Evolutionary conservation across 352 stramenopile genomes (phyloP), one percentile per base, ranked within the genome.

Genomic region (Thraustotheca clavata): DNA sequence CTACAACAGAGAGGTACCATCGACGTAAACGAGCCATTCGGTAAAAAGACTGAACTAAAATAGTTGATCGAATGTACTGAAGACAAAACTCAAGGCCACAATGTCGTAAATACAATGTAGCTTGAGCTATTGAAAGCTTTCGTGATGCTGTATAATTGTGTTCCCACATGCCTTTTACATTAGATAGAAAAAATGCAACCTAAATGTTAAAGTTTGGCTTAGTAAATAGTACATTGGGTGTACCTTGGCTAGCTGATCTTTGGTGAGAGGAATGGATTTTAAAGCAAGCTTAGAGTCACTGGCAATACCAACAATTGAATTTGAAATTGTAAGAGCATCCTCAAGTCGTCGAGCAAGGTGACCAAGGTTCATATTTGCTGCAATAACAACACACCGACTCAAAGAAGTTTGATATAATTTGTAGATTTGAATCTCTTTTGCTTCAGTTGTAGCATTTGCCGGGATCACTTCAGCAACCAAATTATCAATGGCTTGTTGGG

Each of bases 81-180:
- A 93, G 61, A 40, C 85, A 75, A 32, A 73, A 74, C 62, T 90
- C 84, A 0, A 93, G 62, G 0, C 48, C 79, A 43, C 71, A 59
- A 59, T 82, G 72, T n/a, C 84, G 82, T 0, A 93, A 62, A 59
- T 81, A 91, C 0, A 81, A 67, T 36, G 84, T 82, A n/a, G 77
- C 57, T 63, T 93, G 84, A 3, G 74, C 80, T 20, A 72, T 46
- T 6, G 82, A 87, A 14, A 91, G 76, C 0, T 60, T 69, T 27
- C 20, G 18, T 0, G 49, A 31, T 9, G 43, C 8, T 22, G 65
- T 43, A 14, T 66, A 59, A 11, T 84, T 69, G 38, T 74, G 65
- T 22, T 90, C 83, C 83, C 80, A 92, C 7, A 90, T 47, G 0
- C 83, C 80, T 41, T 86, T 85, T 40, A 77, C 62, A 16, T 65